Evolutionary conservation across 148 eudicot genomes (phyloP).

Genomic region (Linanthus parryae): DNA sequence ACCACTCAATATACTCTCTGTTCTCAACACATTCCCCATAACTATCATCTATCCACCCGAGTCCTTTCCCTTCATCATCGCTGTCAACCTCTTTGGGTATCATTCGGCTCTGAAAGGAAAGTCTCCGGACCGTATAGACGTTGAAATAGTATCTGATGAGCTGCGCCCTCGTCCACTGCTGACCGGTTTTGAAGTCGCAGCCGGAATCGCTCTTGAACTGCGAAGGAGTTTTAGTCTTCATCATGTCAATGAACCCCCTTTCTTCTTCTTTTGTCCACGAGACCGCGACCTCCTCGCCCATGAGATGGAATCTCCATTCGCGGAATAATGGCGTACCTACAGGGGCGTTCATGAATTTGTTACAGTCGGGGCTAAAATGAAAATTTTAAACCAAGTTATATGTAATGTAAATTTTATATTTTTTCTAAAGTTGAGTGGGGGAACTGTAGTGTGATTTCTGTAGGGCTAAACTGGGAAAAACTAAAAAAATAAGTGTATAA

Average conservation of each 20-base stretch:
- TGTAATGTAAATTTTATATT: no score
- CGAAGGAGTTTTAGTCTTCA: conserved; percentile 17
- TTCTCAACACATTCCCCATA: conserved; percentile 36
- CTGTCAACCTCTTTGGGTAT: conserved; percentile 64
- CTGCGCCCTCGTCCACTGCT: conserved; percentile 38
- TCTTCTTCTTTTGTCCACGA: conserved; percentile 76
- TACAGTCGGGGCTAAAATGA: no score
- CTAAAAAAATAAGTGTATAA: no score
- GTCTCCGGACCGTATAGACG: conserved; percentile 49
- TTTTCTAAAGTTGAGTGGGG: no score
- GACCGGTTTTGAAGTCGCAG: background rate
- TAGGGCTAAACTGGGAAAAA: no score
- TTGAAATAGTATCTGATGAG: conserved; percentile 79
- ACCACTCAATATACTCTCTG: conserved; percentile 24
- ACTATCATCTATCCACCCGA: conserved; percentile 51
- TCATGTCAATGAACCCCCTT: conserved; percentile 46
- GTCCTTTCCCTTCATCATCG: conserved; percentile 81
- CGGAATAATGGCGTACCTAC: conserved; percentile 43
- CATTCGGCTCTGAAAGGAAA: conserved; percentile 77
- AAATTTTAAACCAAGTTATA: no score
- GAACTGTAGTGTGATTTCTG: no score
- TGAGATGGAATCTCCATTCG: conserved; percentile 59
- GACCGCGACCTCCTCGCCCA: conserved; percentile 88
- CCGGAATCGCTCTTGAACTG: conserved; percentile 30
- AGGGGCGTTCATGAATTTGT: no score